phyloP scores from a whole-genome alignment of 116 monocot species.

The Phalaenopsis hybrid region DNA sequence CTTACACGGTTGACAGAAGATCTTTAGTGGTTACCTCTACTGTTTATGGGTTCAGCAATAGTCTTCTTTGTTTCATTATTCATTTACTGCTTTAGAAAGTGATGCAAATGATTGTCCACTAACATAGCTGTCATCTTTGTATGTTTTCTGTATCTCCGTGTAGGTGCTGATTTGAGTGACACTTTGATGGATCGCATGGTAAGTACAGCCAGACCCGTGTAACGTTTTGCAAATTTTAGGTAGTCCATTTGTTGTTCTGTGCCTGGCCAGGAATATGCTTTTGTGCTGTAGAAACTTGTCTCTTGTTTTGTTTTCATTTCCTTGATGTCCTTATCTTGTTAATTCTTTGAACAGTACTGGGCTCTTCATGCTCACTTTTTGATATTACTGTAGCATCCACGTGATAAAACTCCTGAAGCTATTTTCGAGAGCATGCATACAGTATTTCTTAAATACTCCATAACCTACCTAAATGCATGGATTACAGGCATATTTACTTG shows the following conservation, averaged over 20 bases:
- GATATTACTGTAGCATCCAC: too few relatives aligned
- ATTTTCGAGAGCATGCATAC: neutral
- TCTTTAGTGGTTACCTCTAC: neutral
- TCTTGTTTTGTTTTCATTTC: neutral
- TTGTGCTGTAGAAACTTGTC: neutral
- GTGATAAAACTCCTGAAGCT: too few relatives aligned
- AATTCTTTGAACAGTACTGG: too few relatives aligned
- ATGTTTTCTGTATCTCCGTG: constrained; percentile 11
- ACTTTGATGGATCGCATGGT: constrained; percentile 99
- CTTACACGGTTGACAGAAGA: neutral
- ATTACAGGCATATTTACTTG: too few relatives aligned
- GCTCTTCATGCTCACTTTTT: too few relatives aligned
- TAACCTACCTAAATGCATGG: neutral
- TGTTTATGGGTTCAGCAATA: neutral
- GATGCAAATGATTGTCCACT: neutral
- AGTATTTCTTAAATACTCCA: neutral
- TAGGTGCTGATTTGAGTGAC: constrained; percentile 97
- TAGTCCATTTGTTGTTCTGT: neutral
- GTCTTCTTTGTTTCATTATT: neutral
- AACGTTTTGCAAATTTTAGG: neutral
- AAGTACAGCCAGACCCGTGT: neutral
- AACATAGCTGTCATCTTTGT: constrained; percentile 4
- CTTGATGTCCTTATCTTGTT: neutral
- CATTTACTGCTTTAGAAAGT: neutral
- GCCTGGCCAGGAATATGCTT: neutral